Conservation (phyloP, 192 early-diverging fungal genomes). For the Allomyces javanicus region DNA sequence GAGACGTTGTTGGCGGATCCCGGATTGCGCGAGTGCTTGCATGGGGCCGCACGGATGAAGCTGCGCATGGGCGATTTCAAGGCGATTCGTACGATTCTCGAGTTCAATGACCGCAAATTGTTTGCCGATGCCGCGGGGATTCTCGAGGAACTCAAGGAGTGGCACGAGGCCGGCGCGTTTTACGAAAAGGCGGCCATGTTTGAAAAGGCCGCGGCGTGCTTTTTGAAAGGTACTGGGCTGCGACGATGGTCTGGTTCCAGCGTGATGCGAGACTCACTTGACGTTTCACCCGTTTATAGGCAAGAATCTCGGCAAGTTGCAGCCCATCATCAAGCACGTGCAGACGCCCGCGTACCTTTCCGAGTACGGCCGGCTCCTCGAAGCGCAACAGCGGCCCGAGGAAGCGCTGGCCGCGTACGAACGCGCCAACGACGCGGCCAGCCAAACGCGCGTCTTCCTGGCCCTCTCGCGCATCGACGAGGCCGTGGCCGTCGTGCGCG, state of each 20-base stretch:
- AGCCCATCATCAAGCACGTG: not conserved
- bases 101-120: constrained; percentile 17
- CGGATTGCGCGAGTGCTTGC: constrained; percentile 11
- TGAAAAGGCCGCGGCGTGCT: constrained; percentile 29
- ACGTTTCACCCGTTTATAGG: constrained; percentile 1
- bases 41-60: constrained; percentile 23
- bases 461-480: constrained; percentile 15
- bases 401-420: constrained; percentile 33
- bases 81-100: constrained; percentile 28
- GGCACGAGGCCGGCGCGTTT: constrained; percentile 17
- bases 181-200: constrained; percentile 20
- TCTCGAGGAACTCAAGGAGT: constrained; percentile 27
- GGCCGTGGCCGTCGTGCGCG: constrained; percentile 22
- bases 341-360: not conserved
- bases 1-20: not conserved
- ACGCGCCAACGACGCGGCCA: constrained; percentile 25
- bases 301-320: constrained; percentile 14
- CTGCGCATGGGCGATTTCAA: constrained; percentile 26
- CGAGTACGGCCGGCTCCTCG: constrained; percentile 17
- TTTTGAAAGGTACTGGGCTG: constrained; percentile 22
- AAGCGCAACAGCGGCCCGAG: constrained; percentile 14
- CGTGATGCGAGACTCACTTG: too few relatives aligned
- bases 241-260: not conserved
- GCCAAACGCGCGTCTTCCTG: constrained; percentile 21
- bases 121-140: constrained; percentile 27